Base-by-base conservation (phyloP, 495 filamentous ascomycete species). In the Lineolata rhizophorae region DNA sequence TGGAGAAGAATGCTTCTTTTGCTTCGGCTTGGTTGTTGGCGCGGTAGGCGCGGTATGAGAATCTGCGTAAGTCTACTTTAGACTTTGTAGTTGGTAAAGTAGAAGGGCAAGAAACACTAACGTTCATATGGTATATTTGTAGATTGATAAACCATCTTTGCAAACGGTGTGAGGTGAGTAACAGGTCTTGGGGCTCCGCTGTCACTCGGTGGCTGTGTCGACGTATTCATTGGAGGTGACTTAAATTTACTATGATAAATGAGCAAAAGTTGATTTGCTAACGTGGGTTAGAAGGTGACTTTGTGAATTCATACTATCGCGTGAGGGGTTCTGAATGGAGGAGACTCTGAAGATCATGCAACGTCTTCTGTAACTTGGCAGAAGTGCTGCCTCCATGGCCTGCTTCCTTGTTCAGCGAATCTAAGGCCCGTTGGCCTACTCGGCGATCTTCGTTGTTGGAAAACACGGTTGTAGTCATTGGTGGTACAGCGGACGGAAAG, bases 271-370 rank as follows among this genome's bases (percentile, higher is more conserved):
- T n/a, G n/a, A n/a, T n/a, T n/a, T n/a, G n/a, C n/a, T n/a, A n/a
- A n/a, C n/a, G n/a, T n/a, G n/a, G n/a, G n/a, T n/a, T n/a, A n/a
- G n/a, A n/a, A n/a, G n/a, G n/a, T n/a, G n/a, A n/a, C n/a, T n/a
- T n/a, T n/a, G n/a, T n/a, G n/a, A n/a, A n/a, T n/a, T n/a, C n/a
- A n/a, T n/a, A n/a, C n/a, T n/a, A n/a, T n/a, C n/a, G n/a, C 72
- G 77, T 73, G 39, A 81, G 53, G 24, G 71, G 65, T 25, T 68
- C 64, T 6, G 64, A 65, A 46, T 70, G 65, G 33, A 82, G 52
- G 33, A 80, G 58, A 38, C 72, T 67, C 41, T 78, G 72, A 28
- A 87, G 54, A 41, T 78, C 70, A 44, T 67, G 54, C 26, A 76
- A 60, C 11, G 49, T 47, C 24, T 44, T 33, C 25, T 49, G 43